Evolutionary conservation across 495 filamentous ascomycete genomes (phyloP), one percentile per base, ranked within the genome.

Genomic region (Bacidia gigantensis): DNA sequence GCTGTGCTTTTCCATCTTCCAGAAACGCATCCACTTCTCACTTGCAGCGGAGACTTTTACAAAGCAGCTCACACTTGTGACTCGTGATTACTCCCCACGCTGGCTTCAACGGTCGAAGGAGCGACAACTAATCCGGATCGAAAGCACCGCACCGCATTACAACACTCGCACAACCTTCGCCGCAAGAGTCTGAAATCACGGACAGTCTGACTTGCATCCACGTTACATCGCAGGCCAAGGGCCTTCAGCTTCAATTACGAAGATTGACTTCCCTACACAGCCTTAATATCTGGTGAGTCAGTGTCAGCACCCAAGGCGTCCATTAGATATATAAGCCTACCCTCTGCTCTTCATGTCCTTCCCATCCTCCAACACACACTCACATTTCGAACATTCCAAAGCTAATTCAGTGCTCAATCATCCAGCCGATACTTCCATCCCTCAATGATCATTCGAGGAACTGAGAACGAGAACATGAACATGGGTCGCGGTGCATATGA

Each of bases 401-500:
- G 47, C 47, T 50, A 50, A 50, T 38, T 9, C n/a, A n/a, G 32
- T 38, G 47, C 3, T 38, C 23, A 9, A 22, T 18, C 3, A 29
- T 23, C 1, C 47, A 50, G 47, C 32, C 21, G 22, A 11, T 32
- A 7, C 14, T 9, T 1, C 23, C 3, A 47, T 1, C 20, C 26
- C 46, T 62, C 49, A 32, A 79, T 79, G 75, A 75, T 77, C 56
- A 63, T 69, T 47, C 66, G 70, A 63, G 70, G 71, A 49, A 60
- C 64, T 39, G 66, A 68, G 40, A 66, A 68, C 46, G 29, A 35
- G 29, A 68, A 62, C 63, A 59, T 62, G 56, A 78, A 78, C 62
- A 78, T 79, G 75, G 76, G 75, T 57, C 72, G 76, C 47, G 76
- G 76, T 49, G 73, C 72, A 58, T 79, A 79, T 57, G 76, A 79